These are phyloP conservation scores for Apophysomyces variabilis DNA, from an alignment of 371 early-diverging fungal species.

Conservation along the genomic window DNA sequence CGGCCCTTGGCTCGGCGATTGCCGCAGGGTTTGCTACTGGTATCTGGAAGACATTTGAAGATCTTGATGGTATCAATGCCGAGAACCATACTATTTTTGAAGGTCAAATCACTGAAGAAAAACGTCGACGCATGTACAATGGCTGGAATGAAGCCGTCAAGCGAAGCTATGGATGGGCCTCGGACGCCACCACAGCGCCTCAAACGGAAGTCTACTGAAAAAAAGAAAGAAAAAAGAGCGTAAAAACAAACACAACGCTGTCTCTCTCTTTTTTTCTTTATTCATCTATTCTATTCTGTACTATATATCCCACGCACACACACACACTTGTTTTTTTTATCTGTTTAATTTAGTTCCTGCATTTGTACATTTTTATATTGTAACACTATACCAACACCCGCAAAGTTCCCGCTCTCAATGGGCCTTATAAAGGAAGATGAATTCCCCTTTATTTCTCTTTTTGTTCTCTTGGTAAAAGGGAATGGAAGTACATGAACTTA, in stretches of 20 bases:
- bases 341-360: conserved; percentile 9
- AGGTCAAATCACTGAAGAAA: conserved; percentile 47
- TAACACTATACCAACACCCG: conserved; percentile 5
- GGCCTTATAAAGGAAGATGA: not conserved
- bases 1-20: conserved; percentile 94
- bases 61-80: conserved; percentile 39
- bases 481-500: too few species aligned
- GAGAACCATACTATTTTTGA: conserved; percentile 49
- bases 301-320: not conserved
- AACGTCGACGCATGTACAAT: conserved; percentile 66
- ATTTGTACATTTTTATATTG: conserved; percentile 6
- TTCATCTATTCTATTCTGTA: not conserved
- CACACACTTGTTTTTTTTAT: not conserved
- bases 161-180: conserved; percentile 71
- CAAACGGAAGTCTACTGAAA: conserved; percentile 3
- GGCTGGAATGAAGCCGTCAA: conserved; percentile 91
- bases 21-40: conserved; percentile 90
- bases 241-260: not conserved
- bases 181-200: conserved; percentile 12
- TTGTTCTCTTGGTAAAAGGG: too few species aligned
- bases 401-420: too few species aligned
- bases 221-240: not conserved
- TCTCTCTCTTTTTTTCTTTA: not conserved
- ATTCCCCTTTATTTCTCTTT: not conserved
- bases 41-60: conserved; percentile 62